phyloP scores from a whole-genome alignment of 1,284 basidiomycete species.

The Xerocomus nothofagi region DNA sequence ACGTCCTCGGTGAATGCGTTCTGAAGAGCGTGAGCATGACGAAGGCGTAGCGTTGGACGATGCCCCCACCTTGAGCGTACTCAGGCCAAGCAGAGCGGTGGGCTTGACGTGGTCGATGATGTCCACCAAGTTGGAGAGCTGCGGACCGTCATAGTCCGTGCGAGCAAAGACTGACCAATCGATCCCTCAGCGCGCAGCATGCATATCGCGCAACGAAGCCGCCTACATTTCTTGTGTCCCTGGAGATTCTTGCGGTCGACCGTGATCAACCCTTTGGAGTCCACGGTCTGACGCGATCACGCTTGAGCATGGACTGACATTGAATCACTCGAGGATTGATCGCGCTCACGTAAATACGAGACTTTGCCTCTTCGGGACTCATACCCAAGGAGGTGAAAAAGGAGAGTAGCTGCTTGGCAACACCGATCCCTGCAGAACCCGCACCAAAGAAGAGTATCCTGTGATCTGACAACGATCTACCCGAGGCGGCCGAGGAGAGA shows the following conservation, averaged over 20 bases:
- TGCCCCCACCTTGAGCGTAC: constrained; percentile 61
- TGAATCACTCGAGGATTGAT: constrained; percentile 2
- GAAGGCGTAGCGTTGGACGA: background rate
- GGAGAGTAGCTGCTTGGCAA: constrained; percentile 74
- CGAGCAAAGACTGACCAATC: constrained; percentile 62
- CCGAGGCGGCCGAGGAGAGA: constrained; percentile 61
- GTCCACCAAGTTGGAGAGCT: constrained; percentile 61
- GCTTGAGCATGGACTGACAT: constrained; percentile 10
- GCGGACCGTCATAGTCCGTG: constrained; percentile 63
- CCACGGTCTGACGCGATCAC: constrained; percentile 51
- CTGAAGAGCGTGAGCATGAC: constrained; percentile 19
- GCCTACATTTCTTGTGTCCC: constrained; percentile 68
- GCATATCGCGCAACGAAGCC: background rate
- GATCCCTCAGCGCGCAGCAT: background rate
- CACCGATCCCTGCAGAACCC: constrained; percentile 77
- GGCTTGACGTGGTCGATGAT: constrained; percentile 81
- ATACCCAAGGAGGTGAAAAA: constrained; percentile 72
- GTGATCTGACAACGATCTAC: constrained; percentile 65
- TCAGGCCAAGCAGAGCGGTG: constrained; percentile 80
- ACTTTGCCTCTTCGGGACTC: constrained; percentile 64
- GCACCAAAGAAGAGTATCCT: constrained; percentile 80
- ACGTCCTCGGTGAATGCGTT: constrained; percentile 76
- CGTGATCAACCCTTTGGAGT: constrained; percentile 77
- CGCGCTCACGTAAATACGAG: constrained; percentile 64
- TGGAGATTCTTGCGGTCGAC: constrained; percentile 64